Conservation (phyloP, 2,329 filamentous ascomycete species). For the Hirsutella minnesotensis region DNA sequence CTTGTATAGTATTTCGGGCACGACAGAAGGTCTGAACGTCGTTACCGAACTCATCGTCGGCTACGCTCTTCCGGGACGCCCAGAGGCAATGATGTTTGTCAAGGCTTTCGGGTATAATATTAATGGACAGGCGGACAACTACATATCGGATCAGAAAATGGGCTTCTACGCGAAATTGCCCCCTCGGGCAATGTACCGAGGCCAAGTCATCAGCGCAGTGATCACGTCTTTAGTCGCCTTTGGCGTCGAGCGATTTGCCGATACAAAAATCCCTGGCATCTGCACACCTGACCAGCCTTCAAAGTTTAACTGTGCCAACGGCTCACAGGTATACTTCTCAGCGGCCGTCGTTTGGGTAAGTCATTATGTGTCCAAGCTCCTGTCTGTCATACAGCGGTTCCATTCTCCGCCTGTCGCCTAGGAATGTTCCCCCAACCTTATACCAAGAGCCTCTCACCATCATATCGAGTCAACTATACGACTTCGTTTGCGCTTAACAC, state of each 20-base stretch:
- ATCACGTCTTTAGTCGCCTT: conserved; percentile 26
- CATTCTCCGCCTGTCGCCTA: too few species aligned
- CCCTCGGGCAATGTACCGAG: conserved; percentile 20
- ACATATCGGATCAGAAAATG: conserved; percentile 22
- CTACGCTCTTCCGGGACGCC: conserved; percentile 20
- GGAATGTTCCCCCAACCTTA: too few species aligned
- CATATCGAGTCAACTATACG: too few species aligned
- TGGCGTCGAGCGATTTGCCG: conserved; percentile 24
- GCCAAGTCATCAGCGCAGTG: conserved; percentile 31
- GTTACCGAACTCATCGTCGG: conserved; percentile 28
- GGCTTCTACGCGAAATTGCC: conserved; percentile 21
- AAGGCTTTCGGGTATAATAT: conserved; percentile 34
- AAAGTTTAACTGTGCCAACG: conserved; percentile 16
- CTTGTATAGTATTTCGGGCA: conserved; percentile 28
- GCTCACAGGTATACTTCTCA: conserved; percentile 20
- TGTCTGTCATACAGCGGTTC: neutral
- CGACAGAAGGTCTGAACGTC: conserved; percentile 34
- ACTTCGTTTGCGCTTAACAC: too few species aligned
- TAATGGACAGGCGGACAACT: conserved; percentile 28
- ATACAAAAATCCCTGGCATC: conserved; percentile 17
- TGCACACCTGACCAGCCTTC: conserved; percentile 20
- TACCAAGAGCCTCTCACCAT: too few species aligned
- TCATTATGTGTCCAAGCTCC: neutral
- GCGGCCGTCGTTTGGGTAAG: conserved; percentile 18
- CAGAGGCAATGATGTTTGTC: conserved; percentile 31